phyloP scores from a whole-genome alignment of 2,329 filamentous ascomycete genomes.

The Balansia obtecta region DNA sequence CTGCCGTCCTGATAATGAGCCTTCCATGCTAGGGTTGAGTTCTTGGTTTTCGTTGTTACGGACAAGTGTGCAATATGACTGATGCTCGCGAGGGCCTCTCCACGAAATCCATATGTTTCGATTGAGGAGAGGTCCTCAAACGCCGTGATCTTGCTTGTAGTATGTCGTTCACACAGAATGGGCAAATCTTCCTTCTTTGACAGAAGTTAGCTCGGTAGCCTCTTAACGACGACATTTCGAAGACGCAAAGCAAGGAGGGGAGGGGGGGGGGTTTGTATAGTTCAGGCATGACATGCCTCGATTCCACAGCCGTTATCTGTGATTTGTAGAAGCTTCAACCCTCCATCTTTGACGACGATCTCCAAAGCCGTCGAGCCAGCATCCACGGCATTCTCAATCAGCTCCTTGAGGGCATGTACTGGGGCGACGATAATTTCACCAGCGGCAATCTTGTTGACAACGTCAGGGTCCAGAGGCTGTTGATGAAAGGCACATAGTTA shows the following conservation, averaged over 20 bases:
- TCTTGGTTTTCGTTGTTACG: conserved; percentile 85
- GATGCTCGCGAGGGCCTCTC: conserved; percentile 92
- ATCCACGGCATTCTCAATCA: conserved; percentile 95
- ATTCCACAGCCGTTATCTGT: conserved; percentile 97
- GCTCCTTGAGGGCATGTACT: conserved; percentile 88
- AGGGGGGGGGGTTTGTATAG: too few species aligned
- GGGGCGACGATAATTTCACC: conserved; percentile 97
- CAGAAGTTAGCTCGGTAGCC: neutral
- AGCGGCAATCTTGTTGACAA: conserved; percentile 97
- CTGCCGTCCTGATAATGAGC: conserved; percentile 78
- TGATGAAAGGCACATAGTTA: neutral
- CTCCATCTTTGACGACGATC: conserved; percentile 86
- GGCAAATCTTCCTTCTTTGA: conserved; percentile 73
- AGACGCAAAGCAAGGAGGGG: neutral
- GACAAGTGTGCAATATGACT: conserved; percentile 95
- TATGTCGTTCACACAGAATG: conserved; percentile 91
- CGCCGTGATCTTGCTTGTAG: conserved; percentile 85
- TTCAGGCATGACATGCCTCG: conserved; percentile 46
- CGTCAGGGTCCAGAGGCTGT: conserved; percentile 76
- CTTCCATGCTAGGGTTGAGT: conserved; percentile 80
- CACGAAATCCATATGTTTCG: conserved; percentile 92
- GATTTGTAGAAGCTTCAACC: conserved; percentile 88
- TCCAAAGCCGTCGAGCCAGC: conserved; percentile 90
- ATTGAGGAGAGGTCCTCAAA: conserved; percentile 90
- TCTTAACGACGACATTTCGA: neutral